Conservation (phyloP, 2,329 filamentous ascomycete species). For the Shiraia sp. region DNA sequence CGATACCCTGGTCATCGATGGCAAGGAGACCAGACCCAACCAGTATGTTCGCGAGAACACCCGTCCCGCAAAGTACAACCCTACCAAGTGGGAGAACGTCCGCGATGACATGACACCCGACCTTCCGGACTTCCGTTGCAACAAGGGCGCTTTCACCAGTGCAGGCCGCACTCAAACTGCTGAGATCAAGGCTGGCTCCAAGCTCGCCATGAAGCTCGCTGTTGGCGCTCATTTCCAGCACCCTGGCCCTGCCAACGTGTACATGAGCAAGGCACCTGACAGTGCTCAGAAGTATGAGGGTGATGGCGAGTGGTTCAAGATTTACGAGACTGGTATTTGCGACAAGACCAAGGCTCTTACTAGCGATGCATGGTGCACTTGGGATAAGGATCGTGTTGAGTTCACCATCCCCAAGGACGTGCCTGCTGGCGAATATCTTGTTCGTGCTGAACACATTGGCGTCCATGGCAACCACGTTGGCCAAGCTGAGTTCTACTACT, state of each 20-base stretch:
- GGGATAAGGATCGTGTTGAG: slow-evolving; percentile 14
- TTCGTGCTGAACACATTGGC: slow-evolving; percentile 50
- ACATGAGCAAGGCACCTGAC: slow-evolving; percentile 32
- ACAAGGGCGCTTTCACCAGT: slow-evolving; percentile 21
- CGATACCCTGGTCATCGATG: slow-evolving; percentile 20
- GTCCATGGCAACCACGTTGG: slow-evolving; percentile 41
- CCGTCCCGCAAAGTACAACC: slow-evolving; percentile 24
- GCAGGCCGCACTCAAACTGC: slow-evolving; percentile 11
- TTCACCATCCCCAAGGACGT: slow-evolving; percentile 43
- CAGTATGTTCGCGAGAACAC: slow-evolving; percentile 32
- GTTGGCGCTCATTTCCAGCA: slow-evolving; percentile 23
- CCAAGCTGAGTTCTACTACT: slow-evolving; percentile 47
- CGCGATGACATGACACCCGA: slow-evolving; percentile 23
- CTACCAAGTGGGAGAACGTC: slow-evolving; percentile 27
- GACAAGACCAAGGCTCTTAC: slow-evolving; percentile 8
- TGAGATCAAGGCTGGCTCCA: slow-evolving; percentile 20
- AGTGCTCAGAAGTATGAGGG: slow-evolving; percentile 23
- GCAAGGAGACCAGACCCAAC: slow-evolving; percentile 16
- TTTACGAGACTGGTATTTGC: slow-evolving; percentile 20
- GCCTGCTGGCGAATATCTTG: slow-evolving; percentile 49
- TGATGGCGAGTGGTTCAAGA: slow-evolving; percentile 35
- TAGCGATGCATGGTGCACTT: slow-evolving; percentile 24
- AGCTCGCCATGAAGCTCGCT: slow-evolving; percentile 21
- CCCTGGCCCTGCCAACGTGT: slow-evolving; percentile 21
- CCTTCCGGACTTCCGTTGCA: slow-evolving; percentile 32